phyloP scores from a whole-genome alignment of 768 basidiomycete species.

The Amanita fuliginea region DNA sequence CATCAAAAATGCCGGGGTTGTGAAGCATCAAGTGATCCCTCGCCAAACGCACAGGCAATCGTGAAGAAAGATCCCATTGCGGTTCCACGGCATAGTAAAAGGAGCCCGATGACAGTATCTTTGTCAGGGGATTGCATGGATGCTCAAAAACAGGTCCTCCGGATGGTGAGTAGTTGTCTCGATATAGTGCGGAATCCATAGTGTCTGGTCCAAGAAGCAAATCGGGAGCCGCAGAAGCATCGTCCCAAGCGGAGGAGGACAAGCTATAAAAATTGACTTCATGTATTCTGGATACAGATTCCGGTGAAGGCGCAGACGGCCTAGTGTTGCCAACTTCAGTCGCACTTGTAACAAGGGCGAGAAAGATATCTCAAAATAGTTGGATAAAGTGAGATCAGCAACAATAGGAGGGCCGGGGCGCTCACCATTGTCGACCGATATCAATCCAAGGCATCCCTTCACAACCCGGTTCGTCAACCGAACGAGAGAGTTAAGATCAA shows the following conservation, averaged over 20 bases:
- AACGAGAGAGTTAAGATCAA: conserved; percentile 55
- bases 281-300: conserved; percentile 74
- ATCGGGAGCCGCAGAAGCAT: conserved; percentile 43
- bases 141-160: conserved; percentile 65
- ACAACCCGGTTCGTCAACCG: conserved; percentile 61
- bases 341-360: conserved; percentile 70
- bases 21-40: conserved; percentile 30
- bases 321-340: conserved; percentile 66
- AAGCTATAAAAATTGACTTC: conserved; percentile 86
- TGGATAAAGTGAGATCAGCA: not conserved
- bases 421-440: conserved; percentile 61
- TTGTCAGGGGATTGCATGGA: conserved; percentile 81
- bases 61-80: conserved; percentile 83
- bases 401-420: not conserved
- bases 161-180: conserved; percentile 37
- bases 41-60: conserved; percentile 60
- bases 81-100: conserved; percentile 87
- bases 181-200: conserved; percentile 33
- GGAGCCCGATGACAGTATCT: conserved; percentile 82
- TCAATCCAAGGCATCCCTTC: conserved; percentile 79
- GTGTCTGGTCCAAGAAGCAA: conserved; percentile 45
- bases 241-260: conserved; percentile 79
- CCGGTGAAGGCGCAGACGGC: conserved; percentile 43
- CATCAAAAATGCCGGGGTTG: conserved; percentile 60
- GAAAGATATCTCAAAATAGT: conserved; percentile 63